Evolutionary conservation across 352 stramenopile genomes (phyloP), one percentile per base, ranked within the genome.

Genomic region (Phytophthora fragariae): DNA sequence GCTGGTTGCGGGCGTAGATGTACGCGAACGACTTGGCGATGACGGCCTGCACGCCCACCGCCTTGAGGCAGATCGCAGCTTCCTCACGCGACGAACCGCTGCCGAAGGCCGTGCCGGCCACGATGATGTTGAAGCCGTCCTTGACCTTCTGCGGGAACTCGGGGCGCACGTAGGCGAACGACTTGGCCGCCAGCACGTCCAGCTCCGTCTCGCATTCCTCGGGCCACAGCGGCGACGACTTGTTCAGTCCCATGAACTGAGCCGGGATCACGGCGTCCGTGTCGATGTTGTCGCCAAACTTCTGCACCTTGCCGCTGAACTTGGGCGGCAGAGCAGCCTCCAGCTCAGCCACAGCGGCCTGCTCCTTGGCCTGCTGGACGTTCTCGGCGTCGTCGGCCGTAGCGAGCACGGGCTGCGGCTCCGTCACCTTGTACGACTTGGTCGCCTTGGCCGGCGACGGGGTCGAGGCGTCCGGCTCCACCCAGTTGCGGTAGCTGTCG

Each of bases 11-110:
- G 9, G 88, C 86, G 76, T 95, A 95, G 57, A 95, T 95, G 74
- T 95, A 95, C 27, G 88, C 88, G 70, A 95, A 95, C 59, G 88
- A 95, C 73, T 93, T 93, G 69, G 88, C 88, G 55, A 95, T 95
- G 50, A 95, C 88, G 7, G 88, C 88, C 71, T 93, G 83, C 21
- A 95, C 82, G 44, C 88, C 88, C 2, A 92, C 77, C 11, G 88
- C 88, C 81, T 95, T 95, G 46, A 95, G 83, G 53, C 86, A 95
- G 52, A 92, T 92, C 15, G 88, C 88, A 0, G 88, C 88, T 65
- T 95, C 88, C 65, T 95, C 88, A 46, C 88, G 88, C 27, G 88
- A 95, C 55, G 88, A 95, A 33, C 88, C 88, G 53, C 84, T 90
- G 56, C 88, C 88, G 63, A 95, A 95, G 2, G 88, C 88, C 10